Conservation (phyloP, 306 rosid genomes). For the Pachyrhizus erosus region DNA sequence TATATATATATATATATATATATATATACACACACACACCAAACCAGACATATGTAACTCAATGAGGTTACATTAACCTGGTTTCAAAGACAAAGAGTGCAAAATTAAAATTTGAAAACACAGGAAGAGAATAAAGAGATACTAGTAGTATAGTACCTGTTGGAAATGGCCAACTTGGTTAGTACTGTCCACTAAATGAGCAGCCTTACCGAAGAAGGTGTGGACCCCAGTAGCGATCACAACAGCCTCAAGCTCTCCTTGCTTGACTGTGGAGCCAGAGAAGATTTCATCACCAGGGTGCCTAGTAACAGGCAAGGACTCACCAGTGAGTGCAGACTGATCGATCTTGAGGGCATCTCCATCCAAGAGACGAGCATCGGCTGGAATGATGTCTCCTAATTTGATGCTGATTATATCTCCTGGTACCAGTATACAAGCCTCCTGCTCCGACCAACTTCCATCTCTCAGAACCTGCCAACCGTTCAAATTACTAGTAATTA, state of each 20-base stretch:
- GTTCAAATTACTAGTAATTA: too few species aligned
- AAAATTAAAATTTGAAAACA: too few species aligned
- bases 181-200: constrained; percentile 88
- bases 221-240: constrained; percentile 96
- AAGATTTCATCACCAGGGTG: constrained; percentile 72
- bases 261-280: constrained; percentile 94
- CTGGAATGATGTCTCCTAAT: constrained; percentile 88
- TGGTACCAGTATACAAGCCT: constrained; percentile 77
- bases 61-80: too few species aligned
- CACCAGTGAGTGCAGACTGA: constrained; percentile 92
- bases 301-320: constrained; percentile 74
- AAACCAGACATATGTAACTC: too few species aligned
- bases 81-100: too few species aligned
- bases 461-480: constrained; percentile 77
- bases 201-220: constrained; percentile 97
- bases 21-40: too few species aligned
- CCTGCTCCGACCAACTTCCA: constrained; percentile 88
- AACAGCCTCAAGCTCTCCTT: constrained; percentile 92
- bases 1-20: too few species aligned
- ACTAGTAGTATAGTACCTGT: constrained; percentile 72
- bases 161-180: constrained; percentile 87
- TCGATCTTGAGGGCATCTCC: constrained; percentile 89
- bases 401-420: constrained; percentile 87
- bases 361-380: constrained; percentile 86
- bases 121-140: too few species aligned